Conservation (phyloP, 768 basidiomycete species). For the Suillus spraguei region DNA sequence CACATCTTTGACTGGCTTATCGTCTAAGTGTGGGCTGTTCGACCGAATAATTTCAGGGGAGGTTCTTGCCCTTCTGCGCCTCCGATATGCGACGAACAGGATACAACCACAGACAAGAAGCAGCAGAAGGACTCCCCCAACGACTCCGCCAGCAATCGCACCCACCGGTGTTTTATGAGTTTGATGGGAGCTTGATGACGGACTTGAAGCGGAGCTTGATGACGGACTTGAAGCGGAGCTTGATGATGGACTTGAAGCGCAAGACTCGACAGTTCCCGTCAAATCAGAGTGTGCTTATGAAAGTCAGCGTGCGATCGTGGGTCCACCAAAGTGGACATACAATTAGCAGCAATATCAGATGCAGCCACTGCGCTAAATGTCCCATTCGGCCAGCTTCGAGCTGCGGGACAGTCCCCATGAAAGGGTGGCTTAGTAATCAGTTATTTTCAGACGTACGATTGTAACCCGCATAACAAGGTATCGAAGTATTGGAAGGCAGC, state of each 20-base stretch:
- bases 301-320: not conserved
- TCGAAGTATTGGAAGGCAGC: conserved; percentile 14
- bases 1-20: conserved; percentile 2
- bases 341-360: conserved; percentile 12
- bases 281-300: conserved; percentile 21
- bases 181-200: conserved; percentile 11
- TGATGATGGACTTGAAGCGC: conserved; percentile 1
- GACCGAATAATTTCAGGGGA: conserved; percentile 4
- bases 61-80: conserved; percentile 9
- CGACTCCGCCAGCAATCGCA: conserved; percentile 26
- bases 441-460: conserved; percentile 21
- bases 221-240: not conserved
- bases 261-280: conserved; percentile 19
- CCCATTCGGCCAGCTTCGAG: conserved; percentile 22
- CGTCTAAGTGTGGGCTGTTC: not conserved
- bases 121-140: conserved; percentile 21
- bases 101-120: conserved; percentile 17
- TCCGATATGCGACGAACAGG: conserved; percentile 17
- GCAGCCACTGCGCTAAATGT: conserved; percentile 23
- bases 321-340: conserved; percentile 14
- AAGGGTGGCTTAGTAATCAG: not conserved
- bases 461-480: conserved; percentile 28
- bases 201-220: too few species aligned
- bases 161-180: conserved; percentile 15
- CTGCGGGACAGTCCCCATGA: conserved; percentile 14